These are phyloP conservation scores for Suillus hirtellus DNA, from an alignment of 768 basidiomycete genomes.

Conservation along the genomic window DNA sequence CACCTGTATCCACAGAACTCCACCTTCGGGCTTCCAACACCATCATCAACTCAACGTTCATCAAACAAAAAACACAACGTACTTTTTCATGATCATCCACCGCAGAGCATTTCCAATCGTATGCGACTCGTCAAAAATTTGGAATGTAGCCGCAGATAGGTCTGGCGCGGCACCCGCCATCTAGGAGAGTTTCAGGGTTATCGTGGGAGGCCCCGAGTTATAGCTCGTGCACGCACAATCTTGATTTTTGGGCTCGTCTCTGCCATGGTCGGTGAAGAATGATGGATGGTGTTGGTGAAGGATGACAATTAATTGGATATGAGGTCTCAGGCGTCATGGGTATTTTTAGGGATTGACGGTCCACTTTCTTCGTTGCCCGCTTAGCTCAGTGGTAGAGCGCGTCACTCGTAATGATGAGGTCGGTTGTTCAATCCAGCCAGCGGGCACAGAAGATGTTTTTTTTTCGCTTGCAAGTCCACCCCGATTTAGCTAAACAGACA, in stretches of 20 bases:
- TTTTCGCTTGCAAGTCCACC: no score
- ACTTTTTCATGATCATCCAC: slow-evolving; percentile 99
- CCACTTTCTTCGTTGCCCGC: slow-evolving; percentile 2
- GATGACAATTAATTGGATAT: neutral
- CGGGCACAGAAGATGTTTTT: slow-evolving; percentile 29
- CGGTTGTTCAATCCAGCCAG: slow-evolving; percentile 48
- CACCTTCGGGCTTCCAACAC: slow-evolving; percentile 77
- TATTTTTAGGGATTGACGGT: neutral
- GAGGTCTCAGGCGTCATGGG: neutral
- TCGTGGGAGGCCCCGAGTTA: neutral
- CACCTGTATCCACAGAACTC: slow-evolving; percentile 98
- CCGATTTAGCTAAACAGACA: neutral
- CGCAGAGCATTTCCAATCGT: slow-evolving; percentile 85
- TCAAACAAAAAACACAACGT: slow-evolving; percentile 26
- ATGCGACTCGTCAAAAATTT: slow-evolving; percentile 6
- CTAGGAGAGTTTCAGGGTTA: slow-evolving; percentile 40
- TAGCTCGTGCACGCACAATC: slow-evolving; percentile 22
- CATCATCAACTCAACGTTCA: slow-evolving; percentile 3
- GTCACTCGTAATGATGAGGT: slow-evolving; percentile 42
- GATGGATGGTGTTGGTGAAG: neutral
- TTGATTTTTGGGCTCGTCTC: slow-evolving; percentile 33
- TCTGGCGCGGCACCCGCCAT: slow-evolving; percentile 82
- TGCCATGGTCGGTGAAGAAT: slow-evolving; percentile 23
- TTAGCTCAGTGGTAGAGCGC: slow-evolving; percentile 38
- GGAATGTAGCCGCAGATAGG: slow-evolving; percentile 87